Evolutionary conservation across 331 rosid species (phyloP).

Genomic region (Malus hybrid): DNA sequence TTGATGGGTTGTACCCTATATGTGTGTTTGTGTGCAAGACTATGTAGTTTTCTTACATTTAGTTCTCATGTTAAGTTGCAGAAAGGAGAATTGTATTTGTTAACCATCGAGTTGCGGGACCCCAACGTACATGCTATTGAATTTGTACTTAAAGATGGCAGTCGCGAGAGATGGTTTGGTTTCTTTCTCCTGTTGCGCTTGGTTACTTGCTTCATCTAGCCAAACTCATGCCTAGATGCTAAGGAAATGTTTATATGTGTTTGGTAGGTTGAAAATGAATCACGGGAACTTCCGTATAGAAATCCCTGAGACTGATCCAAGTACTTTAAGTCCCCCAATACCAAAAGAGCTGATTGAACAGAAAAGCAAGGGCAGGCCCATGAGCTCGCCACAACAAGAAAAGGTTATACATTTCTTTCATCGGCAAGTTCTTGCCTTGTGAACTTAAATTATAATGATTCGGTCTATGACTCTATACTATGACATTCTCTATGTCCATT

Average conservation of each 20-base stretch:
- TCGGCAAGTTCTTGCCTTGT: neutral
- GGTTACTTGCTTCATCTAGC: neutral
- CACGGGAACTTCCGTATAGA: slow-evolving; percentile 27
- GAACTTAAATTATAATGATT: neutral
- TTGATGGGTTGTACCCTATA: neutral
- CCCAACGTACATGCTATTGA: slow-evolving; percentile 24
- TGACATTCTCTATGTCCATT: neutral
- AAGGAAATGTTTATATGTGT: neutral
- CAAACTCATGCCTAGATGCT: neutral
- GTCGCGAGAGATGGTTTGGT: slow-evolving; percentile 22
- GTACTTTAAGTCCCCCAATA: neutral
- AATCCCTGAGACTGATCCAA: slow-evolving; percentile 23
- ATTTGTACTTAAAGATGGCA: slow-evolving; percentile 32
- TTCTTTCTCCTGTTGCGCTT: neutral
- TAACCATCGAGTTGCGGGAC: slow-evolving; percentile 29
- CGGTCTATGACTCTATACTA: neutral
- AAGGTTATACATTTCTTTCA: slow-evolving; percentile 6
- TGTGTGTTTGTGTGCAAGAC: neutral
- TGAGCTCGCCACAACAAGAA: slow-evolving; percentile 19
- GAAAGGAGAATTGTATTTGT: slow-evolving; percentile 21
- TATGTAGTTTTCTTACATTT: neutral
- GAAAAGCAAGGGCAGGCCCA: slow-evolving; percentile 16
- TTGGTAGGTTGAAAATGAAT: slow-evolving; percentile 22
- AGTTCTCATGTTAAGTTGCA: slow-evolving; percentile 8
- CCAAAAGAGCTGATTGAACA: slow-evolving; percentile 15